Evolutionary conservation across 164 flowering plant species (phyloP), one percentile per base, ranked within the genome.

Genomic region (Vitis labrusca): DNA sequence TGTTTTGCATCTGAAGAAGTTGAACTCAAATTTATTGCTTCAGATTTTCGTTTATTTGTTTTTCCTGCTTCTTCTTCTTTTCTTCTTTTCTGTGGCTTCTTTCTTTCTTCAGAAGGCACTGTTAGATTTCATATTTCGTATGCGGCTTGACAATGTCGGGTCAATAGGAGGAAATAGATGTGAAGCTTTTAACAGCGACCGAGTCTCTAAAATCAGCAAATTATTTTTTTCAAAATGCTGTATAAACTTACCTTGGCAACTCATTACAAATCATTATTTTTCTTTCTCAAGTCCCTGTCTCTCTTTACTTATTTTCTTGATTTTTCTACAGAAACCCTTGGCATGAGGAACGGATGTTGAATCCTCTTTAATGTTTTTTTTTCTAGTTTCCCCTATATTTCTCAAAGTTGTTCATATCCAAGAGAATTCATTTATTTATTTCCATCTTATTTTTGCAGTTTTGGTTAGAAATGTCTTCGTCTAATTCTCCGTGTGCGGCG

Each of bases 401-500:
- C 44, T 37, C 44, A 37, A 37, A 37, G 44, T 37, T 37, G 44
- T 37, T 37, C 44, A 37, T 37, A 37, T 37, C 44, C 44, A 37
- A 5, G 44, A 3, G 44, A 37, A 37, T 3, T 37, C 44, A 6
- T 37, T 37, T 37, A 37, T 2, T 37, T 37, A 5, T 37, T 37
- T 37, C 5, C 7, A 13, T 13, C 16, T 11, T 2, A 53, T 53
- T 53, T 53, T 53, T 53, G n/a, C 56, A 53, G 56, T 53, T 10
- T 8, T 53, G 14, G 17, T 15, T 14, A 32, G 6, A 9, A 15
- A 70, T 71, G 78, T 71, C 83, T 12, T 73, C 82, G 1, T 76
- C 82, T 19, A 79, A 64, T 50, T 81, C 88, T 2, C 88, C 88
- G 10, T 85, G 86, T 52, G 88, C 86, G 0, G 88, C 88, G 68